Percentiles rank a stretch among this genome's conserved stretches.
Conservation (phyloP, 2,329 filamentous ascomycete species). For the Furcasterigmium furcatum region DNA sequence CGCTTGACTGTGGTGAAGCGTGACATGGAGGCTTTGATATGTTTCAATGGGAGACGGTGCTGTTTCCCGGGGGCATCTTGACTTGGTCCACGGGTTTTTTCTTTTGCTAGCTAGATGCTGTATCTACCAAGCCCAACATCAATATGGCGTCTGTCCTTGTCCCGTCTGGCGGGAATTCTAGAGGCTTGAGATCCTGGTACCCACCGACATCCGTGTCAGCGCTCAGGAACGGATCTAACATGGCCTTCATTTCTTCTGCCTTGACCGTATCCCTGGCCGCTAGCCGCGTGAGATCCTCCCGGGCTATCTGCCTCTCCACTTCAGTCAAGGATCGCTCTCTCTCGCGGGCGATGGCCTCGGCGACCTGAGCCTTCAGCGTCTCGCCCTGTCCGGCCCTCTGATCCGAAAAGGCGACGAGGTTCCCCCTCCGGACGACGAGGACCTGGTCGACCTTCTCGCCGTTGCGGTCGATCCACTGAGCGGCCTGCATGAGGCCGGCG, state of each 20-base stretch:
- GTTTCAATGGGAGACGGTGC: too few relatives aligned
- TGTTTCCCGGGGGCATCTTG: too few relatives aligned
- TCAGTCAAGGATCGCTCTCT: constrained; percentile 21
- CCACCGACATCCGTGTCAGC: background rate
- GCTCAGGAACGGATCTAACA: constrained; percentile 19
- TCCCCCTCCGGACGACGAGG: constrained; percentile 33
- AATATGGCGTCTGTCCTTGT: constrained; percentile 3
- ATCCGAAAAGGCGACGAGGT: constrained; percentile 26
- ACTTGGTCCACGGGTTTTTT: too few relatives aligned
- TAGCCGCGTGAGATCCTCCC: constrained; percentile 20
- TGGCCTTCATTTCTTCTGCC: constrained; percentile 16
- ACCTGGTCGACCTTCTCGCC: constrained; percentile 26
- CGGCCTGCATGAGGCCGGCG: constrained; percentile 30
- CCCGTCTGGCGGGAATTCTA: constrained; percentile 12
- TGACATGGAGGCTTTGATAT: too few relatives aligned
- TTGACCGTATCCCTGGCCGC: constrained; percentile 14
- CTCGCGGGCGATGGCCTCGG: constrained; percentile 19
- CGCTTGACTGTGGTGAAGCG: too few relatives aligned
- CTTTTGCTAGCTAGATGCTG: background rate
- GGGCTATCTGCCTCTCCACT: constrained; percentile 18
- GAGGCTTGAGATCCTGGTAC: constrained; percentile 12
- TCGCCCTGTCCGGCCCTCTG: background rate
- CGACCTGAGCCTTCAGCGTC: constrained; percentile 8
- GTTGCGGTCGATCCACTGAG: constrained; percentile 29
- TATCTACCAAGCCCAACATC: constrained; percentile 2